Base-by-base conservation (phyloP, 257 asterid species). In the Linderniella brevidens region DNA sequence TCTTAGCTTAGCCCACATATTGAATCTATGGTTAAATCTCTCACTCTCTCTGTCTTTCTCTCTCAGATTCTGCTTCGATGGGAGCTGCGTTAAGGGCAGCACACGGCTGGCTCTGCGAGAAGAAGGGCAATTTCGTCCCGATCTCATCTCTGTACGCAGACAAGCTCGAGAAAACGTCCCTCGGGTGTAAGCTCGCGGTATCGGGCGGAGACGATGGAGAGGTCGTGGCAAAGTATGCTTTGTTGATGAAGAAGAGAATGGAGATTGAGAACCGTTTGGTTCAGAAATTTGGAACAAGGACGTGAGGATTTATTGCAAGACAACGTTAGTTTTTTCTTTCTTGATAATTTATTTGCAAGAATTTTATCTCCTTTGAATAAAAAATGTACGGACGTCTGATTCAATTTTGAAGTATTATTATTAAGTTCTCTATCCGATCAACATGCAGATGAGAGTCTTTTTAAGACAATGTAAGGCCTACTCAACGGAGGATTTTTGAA, bases 31-130 rank as follows among this genome's bases (percentile, higher is more conserved):
- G n/a, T n/a, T n/a, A n/a, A n/a, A n/a, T 51, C 4, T 0, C 39
- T 51, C n/a, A 11, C 32, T 36, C 19, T 10, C 16, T 9, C 42
- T 32, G n/a, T 19, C 50, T 25, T 18, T 46, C 20, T 18, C 32
- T 41, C 29, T 50, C 75, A 82, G 93, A 82, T 57, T 82, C 93
- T 0, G 93, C 93, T 43, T 82, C 92, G 17, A 52, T 78, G 53
- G 93, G 93, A 18, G 93, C 93, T 20, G 92, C 93, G 29, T 15
- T 82, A 67, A 72, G 92, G 64, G 92, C 93, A 9, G 93, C 93
- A 41, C 93, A 82, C 41, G 93, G 92, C 29, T 82, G 86, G 86
- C 56, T 82, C 62, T 82, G 93, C 67, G 32, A 70, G 58, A 49
- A 64, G 38, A 71, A 58, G 59, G 75, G 72, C 9, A 58, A 41